Percentiles rank a stretch among this genome's conserved stretches.
Conservation (phyloP, 2,329 filamentous ascomycete species). For the Bipolaris sorokiniana region DNA sequence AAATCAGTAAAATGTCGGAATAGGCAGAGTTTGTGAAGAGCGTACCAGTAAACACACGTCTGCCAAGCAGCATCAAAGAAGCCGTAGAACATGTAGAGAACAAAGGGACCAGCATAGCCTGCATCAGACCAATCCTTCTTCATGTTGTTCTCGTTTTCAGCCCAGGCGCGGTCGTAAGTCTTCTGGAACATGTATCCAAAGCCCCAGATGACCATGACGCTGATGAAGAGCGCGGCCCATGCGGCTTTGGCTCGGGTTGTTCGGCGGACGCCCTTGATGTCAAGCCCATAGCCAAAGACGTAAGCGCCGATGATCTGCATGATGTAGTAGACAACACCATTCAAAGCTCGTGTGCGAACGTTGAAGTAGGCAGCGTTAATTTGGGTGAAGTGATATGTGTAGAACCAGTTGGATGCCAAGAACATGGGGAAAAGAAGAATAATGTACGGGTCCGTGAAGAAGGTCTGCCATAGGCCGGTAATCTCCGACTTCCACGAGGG, state of each 20-base stretch:
- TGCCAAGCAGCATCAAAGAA: constrained; percentile 92
- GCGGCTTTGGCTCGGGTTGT: constrained; percentile 70
- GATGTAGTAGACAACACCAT: constrained; percentile 78
- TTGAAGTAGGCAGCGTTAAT: constrained; percentile 75
- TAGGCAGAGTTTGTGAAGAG: background rate
- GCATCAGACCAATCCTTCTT: constrained; percentile 69
- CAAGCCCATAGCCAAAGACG: constrained; percentile 74
- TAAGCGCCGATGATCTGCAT: constrained; percentile 79
- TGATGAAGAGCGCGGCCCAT: constrained; percentile 65
- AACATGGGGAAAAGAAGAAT: constrained; percentile 82
- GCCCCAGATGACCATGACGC: constrained; percentile 83
- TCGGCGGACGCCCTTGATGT: constrained; percentile 63
- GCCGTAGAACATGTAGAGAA: constrained; percentile 89
- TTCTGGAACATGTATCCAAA: constrained; percentile 80
- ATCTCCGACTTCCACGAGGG: constrained; percentile 85
- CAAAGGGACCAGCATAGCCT: constrained; percentile 79
- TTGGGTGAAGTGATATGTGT: constrained; percentile 78
- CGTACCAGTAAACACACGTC: constrained; percentile 87
- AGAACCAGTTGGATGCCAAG: constrained; percentile 79
- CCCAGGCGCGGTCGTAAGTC: constrained; percentile 58
- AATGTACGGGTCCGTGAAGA: constrained; percentile 74
- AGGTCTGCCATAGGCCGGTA: constrained; percentile 74
- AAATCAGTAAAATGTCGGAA: background rate
- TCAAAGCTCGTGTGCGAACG: constrained; percentile 75
- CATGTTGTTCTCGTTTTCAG: constrained; percentile 30